Percentiles rank a stretch among this genome's conserved stretches.
Conservation (phyloP, 2,329 filamentous ascomycete genomes). For the Epichloe baconii region DNA sequence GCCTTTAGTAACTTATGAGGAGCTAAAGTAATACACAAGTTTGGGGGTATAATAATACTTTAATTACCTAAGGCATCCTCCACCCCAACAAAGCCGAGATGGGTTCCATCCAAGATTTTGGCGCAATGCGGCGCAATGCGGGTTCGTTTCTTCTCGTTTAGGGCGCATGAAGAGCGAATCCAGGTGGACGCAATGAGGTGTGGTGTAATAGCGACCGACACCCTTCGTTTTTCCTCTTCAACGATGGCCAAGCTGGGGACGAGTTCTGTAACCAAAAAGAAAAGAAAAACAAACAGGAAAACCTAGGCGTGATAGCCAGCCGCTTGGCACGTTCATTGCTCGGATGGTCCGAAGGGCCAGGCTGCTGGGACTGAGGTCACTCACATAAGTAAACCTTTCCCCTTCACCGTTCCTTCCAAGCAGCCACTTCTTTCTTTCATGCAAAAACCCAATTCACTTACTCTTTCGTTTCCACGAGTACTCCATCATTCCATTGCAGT, state of each 20-base stretch:
- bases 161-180: too few relatives aligned
- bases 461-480: conserved; percentile 5
- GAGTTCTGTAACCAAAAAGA: background rate
- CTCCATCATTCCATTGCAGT: conserved; percentile 5
- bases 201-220: too few relatives aligned
- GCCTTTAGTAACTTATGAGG: too few relatives aligned
- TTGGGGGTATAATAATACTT: too few relatives aligned
- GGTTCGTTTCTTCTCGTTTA: too few relatives aligned
- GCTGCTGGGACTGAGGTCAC: conserved; percentile 8
- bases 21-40: too few relatives aligned
- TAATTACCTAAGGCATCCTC: too few relatives aligned
- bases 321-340: conserved; percentile 4
- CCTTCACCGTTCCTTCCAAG: conserved; percentile 17
- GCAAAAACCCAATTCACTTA: conserved; percentile 9
- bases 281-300: background rate
- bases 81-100: background rate
- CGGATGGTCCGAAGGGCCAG: conserved; percentile 6
- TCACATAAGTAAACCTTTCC: conserved; percentile 25
- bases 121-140: background rate
- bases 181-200: too few relatives aligned
- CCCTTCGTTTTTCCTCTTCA: background rate
- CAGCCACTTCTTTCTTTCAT: conserved; percentile 13
- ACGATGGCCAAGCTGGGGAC: background rate
- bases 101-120: background rate
- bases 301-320: conserved; percentile 2